Evolutionary conservation across 2,329 filamentous ascomycete species (phyloP).

Genomic region (Fusarium pseudonygamai): DNA sequence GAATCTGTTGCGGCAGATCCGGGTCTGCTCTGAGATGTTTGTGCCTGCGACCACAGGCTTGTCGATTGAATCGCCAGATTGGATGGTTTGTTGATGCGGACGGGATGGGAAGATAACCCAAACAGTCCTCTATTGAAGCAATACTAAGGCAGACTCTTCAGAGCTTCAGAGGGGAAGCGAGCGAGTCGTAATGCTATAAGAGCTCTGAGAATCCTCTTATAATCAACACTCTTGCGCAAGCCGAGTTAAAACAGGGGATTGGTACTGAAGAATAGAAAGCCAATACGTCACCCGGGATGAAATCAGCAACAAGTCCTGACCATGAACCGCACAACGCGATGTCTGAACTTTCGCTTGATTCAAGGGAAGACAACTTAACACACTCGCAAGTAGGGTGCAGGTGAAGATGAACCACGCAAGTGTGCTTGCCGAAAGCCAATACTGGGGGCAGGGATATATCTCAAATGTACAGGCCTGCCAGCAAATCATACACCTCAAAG

Average conservation of each 20-base stretch:
- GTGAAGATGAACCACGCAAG: slow-evolving; percentile 31
- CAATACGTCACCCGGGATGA: slow-evolving; percentile 20
- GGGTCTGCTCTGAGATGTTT: slow-evolving; percentile 45
- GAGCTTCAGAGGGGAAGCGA: slow-evolving; percentile 9
- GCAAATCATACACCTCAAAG: slow-evolving; percentile 40
- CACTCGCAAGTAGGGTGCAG: slow-evolving; percentile 28
- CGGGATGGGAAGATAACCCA: slow-evolving; percentile 48
- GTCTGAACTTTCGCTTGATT: slow-evolving; percentile 11
- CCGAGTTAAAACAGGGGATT: slow-evolving; percentile 12
- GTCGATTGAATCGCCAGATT: slow-evolving; percentile 49
- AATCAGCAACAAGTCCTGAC: slow-evolving; percentile 28
- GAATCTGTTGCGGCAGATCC: slow-evolving; percentile 47
- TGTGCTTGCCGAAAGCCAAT: slow-evolving; percentile 26
- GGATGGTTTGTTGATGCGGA: slow-evolving; percentile 41
- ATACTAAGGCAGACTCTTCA: slow-evolving; percentile 6
- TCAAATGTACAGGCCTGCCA: slow-evolving; percentile 30
- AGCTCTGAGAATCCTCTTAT: background rate
- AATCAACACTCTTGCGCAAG: slow-evolving; percentile 1
- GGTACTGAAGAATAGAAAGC: slow-evolving; percentile 22
- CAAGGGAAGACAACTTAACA: slow-evolving; percentile 22
- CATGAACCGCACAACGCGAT: slow-evolving; percentile 23
- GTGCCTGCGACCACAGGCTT: slow-evolving; percentile 50
- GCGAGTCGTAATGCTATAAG: slow-evolving; percentile 2
- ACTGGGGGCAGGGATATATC: slow-evolving; percentile 36
- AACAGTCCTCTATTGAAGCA: slow-evolving; percentile 45